A percentile compares a stretch with the other conserved stretches of the same genome.
phyloP scores from a whole-genome alignment of 1,139 yeast species.

The Kodamaea suecica region DNA sequence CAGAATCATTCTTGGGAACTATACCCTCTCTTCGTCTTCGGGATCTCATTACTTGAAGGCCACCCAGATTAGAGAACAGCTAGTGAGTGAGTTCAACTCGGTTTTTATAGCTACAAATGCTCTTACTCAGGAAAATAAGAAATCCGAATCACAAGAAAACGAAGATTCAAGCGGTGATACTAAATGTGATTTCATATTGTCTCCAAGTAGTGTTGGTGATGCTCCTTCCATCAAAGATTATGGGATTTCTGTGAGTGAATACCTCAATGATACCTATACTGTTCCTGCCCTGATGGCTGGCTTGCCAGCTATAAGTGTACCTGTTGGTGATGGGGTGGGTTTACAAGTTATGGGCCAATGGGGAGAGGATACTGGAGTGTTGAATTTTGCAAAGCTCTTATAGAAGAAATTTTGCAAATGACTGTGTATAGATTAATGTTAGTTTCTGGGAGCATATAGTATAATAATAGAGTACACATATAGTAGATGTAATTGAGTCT shows the following conservation, averaged over 20 bases:
- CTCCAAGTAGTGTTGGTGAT: slow-evolving; percentile 67
- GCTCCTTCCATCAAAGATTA: slow-evolving; percentile 55
- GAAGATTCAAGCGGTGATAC: slow-evolving; percentile 10
- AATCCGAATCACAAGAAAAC: background rate
- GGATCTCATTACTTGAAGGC: slow-evolving; percentile 83
- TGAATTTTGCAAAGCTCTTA: slow-evolving; percentile 34
- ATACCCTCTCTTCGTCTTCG: slow-evolving; percentile 71
- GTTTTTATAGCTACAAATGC: slow-evolving; percentile 42
- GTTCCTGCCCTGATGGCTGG: slow-evolving; percentile 93
- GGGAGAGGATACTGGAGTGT: slow-evolving; percentile 70
- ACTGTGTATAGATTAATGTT: too few relatives aligned
- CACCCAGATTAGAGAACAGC: slow-evolving; percentile 55
- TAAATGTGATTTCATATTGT: slow-evolving; percentile 67
- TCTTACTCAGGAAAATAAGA: too few relatives aligned
- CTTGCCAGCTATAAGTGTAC: slow-evolving; percentile 77
- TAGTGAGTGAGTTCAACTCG: slow-evolving; percentile 63
- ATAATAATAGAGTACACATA: too few relatives aligned
- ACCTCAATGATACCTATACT: slow-evolving; percentile 79
- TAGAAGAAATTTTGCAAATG: background rate
- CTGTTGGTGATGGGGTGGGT: slow-evolving; percentile 48
- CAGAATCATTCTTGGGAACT: slow-evolving; percentile 81
- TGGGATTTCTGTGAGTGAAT: slow-evolving; percentile 57
- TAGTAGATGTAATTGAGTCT: too few relatives aligned
- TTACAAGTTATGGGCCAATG: slow-evolving; percentile 83
- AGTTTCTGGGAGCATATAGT: background rate